Conservation (phyloP, 257 asterid species). For the Nicotiana sylvestris region DNA sequence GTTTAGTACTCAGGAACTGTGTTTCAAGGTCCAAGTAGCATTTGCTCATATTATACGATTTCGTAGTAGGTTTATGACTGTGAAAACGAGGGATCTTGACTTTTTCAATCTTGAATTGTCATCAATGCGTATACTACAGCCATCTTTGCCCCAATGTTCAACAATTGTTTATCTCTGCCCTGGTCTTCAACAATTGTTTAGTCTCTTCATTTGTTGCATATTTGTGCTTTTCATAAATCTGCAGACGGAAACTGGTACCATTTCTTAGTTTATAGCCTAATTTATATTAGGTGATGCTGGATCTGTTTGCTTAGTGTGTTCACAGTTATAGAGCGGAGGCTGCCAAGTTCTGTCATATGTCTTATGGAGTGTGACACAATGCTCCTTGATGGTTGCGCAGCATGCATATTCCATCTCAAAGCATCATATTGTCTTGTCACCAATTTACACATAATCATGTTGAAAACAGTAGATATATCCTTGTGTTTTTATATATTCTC, state of each 20-base stretch:
- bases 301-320: neutral
- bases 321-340: neutral
- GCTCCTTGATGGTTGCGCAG: neutral
- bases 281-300: neutral
- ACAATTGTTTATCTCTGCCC: neutral
- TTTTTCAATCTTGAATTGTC: neutral
- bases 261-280: neutral
- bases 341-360: neutral
- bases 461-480: neutral
- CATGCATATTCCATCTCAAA: neutral
- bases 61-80: neutral
- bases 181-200: neutral
- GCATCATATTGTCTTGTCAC: neutral
- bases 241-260: neutral
- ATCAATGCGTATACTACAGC: neutral
- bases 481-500: neutral
- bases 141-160: too few species aligned
- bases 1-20: neutral
- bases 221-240: neutral
- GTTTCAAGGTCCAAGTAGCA: neutral
- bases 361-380: neutral
- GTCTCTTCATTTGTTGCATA: neutral
- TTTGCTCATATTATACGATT: neutral
- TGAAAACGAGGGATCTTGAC: neutral
- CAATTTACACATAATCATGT: neutral